Conservation (phyloP, 495 filamentous ascomycete species). For the Penicillium lividum region DNA sequence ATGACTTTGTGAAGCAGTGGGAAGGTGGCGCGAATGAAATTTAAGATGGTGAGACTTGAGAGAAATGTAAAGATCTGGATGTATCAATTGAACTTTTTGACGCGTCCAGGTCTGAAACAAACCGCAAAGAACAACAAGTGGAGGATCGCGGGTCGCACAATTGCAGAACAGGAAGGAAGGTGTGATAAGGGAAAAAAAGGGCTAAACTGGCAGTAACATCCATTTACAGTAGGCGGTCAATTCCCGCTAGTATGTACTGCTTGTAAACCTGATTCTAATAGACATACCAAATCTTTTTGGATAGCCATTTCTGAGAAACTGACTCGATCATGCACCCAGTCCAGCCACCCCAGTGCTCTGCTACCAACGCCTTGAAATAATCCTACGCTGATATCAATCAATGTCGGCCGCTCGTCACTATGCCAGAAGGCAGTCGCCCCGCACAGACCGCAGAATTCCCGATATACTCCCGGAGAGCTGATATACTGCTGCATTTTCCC, state of each 20-base stretch:
- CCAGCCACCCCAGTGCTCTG: conserved; percentile 58
- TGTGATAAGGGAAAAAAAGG: conserved; percentile 2
- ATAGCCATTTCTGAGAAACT: conserved; percentile 63
- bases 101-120: neutral
- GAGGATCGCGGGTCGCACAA: neutral
- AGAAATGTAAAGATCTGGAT: neutral
- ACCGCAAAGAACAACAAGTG: neutral
- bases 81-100: neutral
- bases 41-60: neutral
- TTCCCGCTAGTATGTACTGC: neutral
- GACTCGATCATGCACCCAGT: conserved; percentile 59
- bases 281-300: conserved; percentile 41
- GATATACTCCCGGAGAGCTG: conserved; percentile 53
- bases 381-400: conserved; percentile 69
- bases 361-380: conserved; percentile 55
- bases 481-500: conserved; percentile 55
- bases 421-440: conserved; percentile 71
- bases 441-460: conserved; percentile 66
- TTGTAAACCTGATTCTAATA: conserved; percentile 23
- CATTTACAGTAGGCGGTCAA: neutral
- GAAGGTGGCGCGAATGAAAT: neutral
- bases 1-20: neutral
- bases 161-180: neutral
- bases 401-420: conserved; percentile 50
- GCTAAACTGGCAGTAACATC: neutral